A percentile compares a stretch with the other conserved stretches of the same genome.
These are phyloP conservation scores for Apiotrichum gracile DNA, from an alignment of 1,284 basidiomycete genomes.

Conservation along the genomic window DNA sequence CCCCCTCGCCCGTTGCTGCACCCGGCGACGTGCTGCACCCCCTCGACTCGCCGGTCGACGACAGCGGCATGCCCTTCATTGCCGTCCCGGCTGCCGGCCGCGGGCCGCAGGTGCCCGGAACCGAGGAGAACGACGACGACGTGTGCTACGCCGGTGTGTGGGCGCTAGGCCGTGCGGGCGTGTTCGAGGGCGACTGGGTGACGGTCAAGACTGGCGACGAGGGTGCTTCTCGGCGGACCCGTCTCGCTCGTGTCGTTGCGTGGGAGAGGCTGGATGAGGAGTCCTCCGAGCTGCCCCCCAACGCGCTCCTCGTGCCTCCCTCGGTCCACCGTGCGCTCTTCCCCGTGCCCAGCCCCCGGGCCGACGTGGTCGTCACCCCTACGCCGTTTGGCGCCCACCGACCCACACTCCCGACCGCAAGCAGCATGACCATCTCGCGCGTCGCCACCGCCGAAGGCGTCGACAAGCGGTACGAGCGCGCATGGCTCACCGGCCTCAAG, in stretches of 20 bases:
- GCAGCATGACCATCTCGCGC: constrained; percentile 69
- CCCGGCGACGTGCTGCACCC: constrained; percentile 17
- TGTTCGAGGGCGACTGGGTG: constrained; percentile 85
- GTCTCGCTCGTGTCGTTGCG: constrained; percentile 57
- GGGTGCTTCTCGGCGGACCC: constrained; percentile 13
- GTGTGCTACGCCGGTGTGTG: constrained; percentile 43
- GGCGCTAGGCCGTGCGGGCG: constrained; percentile 66
- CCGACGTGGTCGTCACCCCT: constrained; percentile 34
- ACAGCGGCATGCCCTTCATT: constrained; percentile 12
- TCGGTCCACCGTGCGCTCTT: constrained; percentile 30
- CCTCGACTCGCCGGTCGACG: constrained; percentile 10
- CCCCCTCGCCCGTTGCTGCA: constrained; percentile 24
- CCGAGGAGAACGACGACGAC: constrained; percentile 13
- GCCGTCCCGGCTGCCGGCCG: constrained; percentile 1
- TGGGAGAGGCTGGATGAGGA: constrained; percentile 50
- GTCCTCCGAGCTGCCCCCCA: constrained; percentile 43
- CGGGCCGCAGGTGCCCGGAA: background rate
- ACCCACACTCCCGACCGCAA: constrained; percentile 66
- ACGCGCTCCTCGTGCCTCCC: constrained; percentile 55
- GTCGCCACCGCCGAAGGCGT: constrained; percentile 74
- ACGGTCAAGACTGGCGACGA: constrained; percentile 35
- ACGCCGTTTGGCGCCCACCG: constrained; percentile 45
- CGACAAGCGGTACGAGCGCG: constrained; percentile 64
- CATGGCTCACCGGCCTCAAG: constrained; percentile 65
- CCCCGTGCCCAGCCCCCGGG: constrained; percentile 7